Percentiles rank a stretch among this genome's conserved stretches.
These are phyloP conservation scores for Trypanosoma avium DNA, from an alignment of 208 protist genomes.

Conservation along the genomic window DNA sequence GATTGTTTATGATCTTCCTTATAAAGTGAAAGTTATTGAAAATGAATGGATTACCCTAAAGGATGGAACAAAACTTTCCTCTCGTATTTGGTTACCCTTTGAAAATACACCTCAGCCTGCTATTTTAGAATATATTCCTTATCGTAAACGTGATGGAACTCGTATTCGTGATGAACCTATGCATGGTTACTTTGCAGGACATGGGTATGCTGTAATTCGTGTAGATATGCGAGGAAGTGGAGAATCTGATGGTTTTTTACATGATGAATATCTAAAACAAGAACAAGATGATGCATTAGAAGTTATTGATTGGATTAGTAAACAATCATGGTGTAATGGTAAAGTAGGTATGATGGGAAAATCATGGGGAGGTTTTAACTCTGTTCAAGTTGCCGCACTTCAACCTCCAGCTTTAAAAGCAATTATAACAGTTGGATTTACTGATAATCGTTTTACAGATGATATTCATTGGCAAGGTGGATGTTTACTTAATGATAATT, in stretches of 20 bases:
- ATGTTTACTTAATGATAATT: slow-evolving; percentile 71
- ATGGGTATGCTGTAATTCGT: slow-evolving; percentile 51
- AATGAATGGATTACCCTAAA: slow-evolving; percentile 47
- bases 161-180: slow-evolving; percentile 61
- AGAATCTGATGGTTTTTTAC: slow-evolving; percentile 55
- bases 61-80: slow-evolving; percentile 44
- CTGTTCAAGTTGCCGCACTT: slow-evolving; percentile 58
- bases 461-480: slow-evolving; percentile 76
- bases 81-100: slow-evolving; percentile 51
- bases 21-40: slow-evolving; percentile 39
- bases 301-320: slow-evolving; percentile 66
- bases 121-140: slow-evolving; percentile 69
- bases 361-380: slow-evolving; percentile 73
- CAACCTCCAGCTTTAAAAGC: slow-evolving; percentile 48
- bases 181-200: slow-evolving; percentile 64
- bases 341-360: slow-evolving; percentile 68
- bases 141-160: slow-evolving; percentile 66
- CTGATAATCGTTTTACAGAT: slow-evolving; percentile 65
- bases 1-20: slow-evolving; percentile 31
- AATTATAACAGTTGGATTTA: slow-evolving; percentile 69
- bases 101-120: slow-evolving; percentile 28
- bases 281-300: slow-evolving; percentile 62
- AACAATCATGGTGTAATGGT: slow-evolving; percentile 62
- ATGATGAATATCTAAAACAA: slow-evolving; percentile 59
- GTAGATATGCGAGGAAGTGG: slow-evolving; percentile 69